Evolutionary conservation across 2,329 filamentous ascomycete species (phyloP), one percentile per base, ranked within the genome.

Genomic region (Furcasterigmium sp.): DNA sequence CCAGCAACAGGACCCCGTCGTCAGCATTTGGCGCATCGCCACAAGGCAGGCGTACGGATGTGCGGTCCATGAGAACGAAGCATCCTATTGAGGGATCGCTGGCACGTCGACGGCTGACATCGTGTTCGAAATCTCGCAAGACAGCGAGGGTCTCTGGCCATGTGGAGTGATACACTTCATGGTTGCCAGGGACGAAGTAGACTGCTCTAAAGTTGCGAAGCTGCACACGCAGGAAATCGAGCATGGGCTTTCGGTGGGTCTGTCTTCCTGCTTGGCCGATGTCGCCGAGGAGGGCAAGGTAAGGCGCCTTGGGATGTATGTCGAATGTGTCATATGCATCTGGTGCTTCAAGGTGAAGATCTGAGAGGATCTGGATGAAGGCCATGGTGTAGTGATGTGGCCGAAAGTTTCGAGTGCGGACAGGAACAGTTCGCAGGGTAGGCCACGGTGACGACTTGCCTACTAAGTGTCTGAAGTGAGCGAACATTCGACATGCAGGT

Each of bases 241-340:
- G 11, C 23, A 26, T 26, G 7, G 23, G 23, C 23, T 26, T 26
- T 26, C 23, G 2, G 25, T 41, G 28, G 70, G 59, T 1, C 68
- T 65, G 13, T 63, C 52, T 35, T 71, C 63, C 45, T 71, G 63
- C 41, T 43, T 68, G 67, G 37, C 76, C 77, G 40, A 82, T 74
- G 49, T 81, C 76, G 19, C 78, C 78, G 0, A 81, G 63, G 0
- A 82, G 64, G 0, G 74, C 76, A 3, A 82, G 63, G 45, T 72
- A 67, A 0, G 72, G 70, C 2, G 75, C 70, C 39, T 58, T 62
- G 2, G 71, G 68, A 0, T 52, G 39, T 17, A 80, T 70, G 3
- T 71, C 53, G 51, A 74, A 81, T 18, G 60, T 19, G 25, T 76
- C 69, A 54, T 81, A 82, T 15, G 62, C 59, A 34, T 64, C 61